Conservation (phyloP, 768 basidiomycete species). For the Russula sp. region DNA sequence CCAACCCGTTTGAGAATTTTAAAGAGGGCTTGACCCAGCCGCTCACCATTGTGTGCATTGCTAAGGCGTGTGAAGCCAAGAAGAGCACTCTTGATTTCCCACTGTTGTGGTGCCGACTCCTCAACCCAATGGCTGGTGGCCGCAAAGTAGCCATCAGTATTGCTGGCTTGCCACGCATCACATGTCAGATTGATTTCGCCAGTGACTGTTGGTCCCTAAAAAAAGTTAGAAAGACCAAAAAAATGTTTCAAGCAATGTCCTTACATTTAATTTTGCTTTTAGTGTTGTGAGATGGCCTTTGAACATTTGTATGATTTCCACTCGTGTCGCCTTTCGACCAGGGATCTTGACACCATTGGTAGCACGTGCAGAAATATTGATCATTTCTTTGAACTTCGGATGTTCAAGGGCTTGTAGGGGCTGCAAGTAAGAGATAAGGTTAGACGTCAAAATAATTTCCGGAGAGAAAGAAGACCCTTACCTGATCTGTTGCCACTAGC, state of each 20-base stretch:
- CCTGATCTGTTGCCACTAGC: not conserved
- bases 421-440: not conserved
- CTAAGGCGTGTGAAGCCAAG: not conserved
- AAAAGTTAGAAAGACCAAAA: not conserved
- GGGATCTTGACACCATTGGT: conserved; percentile 34
- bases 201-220: not conserved
- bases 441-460: too few species aligned
- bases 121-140: not conserved
- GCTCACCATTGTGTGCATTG: not conserved
- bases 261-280: not conserved
- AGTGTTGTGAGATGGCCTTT: conserved; percentile 12
- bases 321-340: conserved; percentile 23
- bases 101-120: not conserved
- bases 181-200: not conserved
- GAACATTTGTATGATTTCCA: conserved; percentile 29
- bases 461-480: not conserved
- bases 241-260: not conserved
- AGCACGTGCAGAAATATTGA: conserved; percentile 20
- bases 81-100: not conserved
- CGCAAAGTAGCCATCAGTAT: not conserved
- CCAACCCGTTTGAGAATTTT: not conserved
- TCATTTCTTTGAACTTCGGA: not conserved
- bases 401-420: not conserved
- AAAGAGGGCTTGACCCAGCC: not conserved
- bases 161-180: not conserved